These are phyloP conservation scores for Verticillium tricorpus DNA, from an alignment of 2,329 filamentous ascomycete genomes.

Conservation along the genomic window DNA sequence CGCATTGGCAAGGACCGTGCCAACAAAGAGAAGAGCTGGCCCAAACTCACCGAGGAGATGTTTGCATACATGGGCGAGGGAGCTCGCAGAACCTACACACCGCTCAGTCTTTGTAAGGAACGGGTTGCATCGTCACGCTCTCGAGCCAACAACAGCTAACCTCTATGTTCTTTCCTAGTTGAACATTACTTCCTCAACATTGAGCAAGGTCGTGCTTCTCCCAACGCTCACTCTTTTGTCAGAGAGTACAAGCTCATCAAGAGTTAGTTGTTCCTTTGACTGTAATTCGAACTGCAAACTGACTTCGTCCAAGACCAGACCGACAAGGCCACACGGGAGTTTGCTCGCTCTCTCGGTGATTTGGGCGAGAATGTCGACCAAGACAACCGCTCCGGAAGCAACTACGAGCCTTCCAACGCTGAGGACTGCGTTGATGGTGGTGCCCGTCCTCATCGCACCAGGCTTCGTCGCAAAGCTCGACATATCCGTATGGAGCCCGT, in stretches of 20 bases:
- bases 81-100: conserved; percentile 33
- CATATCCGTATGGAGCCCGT: neutral
- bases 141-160: neutral
- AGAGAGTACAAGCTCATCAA: conserved; percentile 22
- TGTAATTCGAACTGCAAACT: neutral
- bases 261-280: neutral
- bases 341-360: neutral
- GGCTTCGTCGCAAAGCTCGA: neutral
- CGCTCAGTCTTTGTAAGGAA: conserved; percentile 34
- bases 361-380: neutral
- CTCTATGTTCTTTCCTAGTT: conserved; percentile 21
- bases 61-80: neutral
- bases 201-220: conserved; percentile 29
- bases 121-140: no score
- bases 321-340: neutral
- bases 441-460: neutral
- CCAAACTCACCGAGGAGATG: conserved; percentile 8
- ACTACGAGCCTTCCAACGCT: neutral
- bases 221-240: conserved; percentile 29
- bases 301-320: neutral
- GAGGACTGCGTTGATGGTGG: neutral
- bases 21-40: neutral
- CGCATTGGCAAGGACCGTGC: conserved; percentile 19
- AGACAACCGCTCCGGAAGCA: neutral
- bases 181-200: conserved; percentile 42